phyloP scores from a whole-genome alignment of 169 alveolate species.

The Pseudocohnilembus persalinus region DNA sequence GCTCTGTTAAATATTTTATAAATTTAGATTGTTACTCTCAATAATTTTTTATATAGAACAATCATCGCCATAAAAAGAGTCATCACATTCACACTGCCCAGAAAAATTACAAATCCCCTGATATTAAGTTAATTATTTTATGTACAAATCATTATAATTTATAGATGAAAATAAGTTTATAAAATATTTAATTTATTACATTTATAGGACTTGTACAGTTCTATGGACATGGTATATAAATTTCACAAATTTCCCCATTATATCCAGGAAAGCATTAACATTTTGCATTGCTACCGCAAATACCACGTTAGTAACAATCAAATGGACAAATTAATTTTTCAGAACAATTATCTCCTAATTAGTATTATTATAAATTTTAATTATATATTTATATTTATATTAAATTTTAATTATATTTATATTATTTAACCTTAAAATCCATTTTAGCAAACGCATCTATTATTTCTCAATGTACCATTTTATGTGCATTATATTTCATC shows the following conservation, averaged over 20 bases:
- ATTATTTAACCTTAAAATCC: constrained; percentile 27
- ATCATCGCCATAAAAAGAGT: too few relatives aligned
- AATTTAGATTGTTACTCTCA: too few relatives aligned
- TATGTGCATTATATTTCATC: too few relatives aligned
- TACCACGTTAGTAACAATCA: constrained; percentile 48
- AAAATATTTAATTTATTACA: constrained; percentile 44
- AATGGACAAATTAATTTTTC: constrained; percentile 31
- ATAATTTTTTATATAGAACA: too few relatives aligned
- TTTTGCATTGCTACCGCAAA: constrained; percentile 49
- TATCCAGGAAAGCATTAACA: constrained; percentile 55
- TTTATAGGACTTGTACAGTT: constrained; percentile 50
- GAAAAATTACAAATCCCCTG: too few relatives aligned
- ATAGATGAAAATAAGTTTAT: too few relatives aligned
- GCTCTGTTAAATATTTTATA: too few relatives aligned
- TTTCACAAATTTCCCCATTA: constrained; percentile 48
- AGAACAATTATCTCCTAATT: constrained; percentile 42
- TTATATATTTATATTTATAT: not conserved
- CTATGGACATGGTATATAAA: constrained; percentile 39
- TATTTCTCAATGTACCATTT: constrained; percentile 35
- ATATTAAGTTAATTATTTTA: too few relatives aligned
- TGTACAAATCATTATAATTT: too few relatives aligned
- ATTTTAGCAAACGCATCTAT: constrained; percentile 35
- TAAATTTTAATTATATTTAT: not conserved
- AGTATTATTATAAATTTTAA: not conserved
- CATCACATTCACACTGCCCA: too few relatives aligned